These are phyloP conservation scores for Chrysanthemum lavandulifolium DNA, from an alignment of 129 eudicot species.

Conservation along the genomic window DNA sequence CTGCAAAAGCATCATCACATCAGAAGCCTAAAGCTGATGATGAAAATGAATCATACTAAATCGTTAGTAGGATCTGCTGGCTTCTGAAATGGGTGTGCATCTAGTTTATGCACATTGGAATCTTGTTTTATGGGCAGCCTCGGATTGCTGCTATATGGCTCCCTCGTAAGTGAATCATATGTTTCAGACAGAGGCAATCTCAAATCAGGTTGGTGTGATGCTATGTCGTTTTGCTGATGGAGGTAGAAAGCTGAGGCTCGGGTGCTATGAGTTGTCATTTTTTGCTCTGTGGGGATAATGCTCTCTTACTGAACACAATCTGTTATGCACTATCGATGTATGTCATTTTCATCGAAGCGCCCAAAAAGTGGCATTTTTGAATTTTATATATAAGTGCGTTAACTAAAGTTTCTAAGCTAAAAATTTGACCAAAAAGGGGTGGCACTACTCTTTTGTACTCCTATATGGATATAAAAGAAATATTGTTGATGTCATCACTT, in stretches of 20 bases:
- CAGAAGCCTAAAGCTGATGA: slow-evolving; percentile 39
- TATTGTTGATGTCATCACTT: too few relatives aligned
- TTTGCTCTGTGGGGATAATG: too few relatives aligned
- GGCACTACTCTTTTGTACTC: too few relatives aligned
- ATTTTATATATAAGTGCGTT: too few relatives aligned
- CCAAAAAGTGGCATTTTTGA: too few relatives aligned
- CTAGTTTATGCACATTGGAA: slow-evolving; percentile 14
- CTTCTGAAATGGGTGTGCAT: slow-evolving; percentile 32
- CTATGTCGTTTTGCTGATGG: neutral
- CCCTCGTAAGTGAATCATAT: neutral
- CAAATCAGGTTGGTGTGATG: neutral
- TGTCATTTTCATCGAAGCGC: too few relatives aligned
- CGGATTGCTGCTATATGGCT: neutral
- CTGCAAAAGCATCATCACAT: slow-evolving; percentile 24
- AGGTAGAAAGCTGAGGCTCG: neutral
- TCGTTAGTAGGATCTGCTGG: slow-evolving; percentile 83
- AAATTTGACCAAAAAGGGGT: too few relatives aligned
- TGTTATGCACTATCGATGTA: too few relatives aligned
- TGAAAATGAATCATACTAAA: slow-evolving; percentile 77
- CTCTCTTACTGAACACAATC: too few relatives aligned
- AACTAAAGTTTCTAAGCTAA: too few relatives aligned
- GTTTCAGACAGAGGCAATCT: neutral
- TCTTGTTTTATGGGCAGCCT: slow-evolving; percentile 4
- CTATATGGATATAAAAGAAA: too few relatives aligned
- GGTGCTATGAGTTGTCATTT: neutral